Evolutionary conservation across 2,329 filamentous ascomycete genomes (phyloP), one percentile per base, ranked within the genome.

Genomic region (Exophiala viscosa): DNA sequence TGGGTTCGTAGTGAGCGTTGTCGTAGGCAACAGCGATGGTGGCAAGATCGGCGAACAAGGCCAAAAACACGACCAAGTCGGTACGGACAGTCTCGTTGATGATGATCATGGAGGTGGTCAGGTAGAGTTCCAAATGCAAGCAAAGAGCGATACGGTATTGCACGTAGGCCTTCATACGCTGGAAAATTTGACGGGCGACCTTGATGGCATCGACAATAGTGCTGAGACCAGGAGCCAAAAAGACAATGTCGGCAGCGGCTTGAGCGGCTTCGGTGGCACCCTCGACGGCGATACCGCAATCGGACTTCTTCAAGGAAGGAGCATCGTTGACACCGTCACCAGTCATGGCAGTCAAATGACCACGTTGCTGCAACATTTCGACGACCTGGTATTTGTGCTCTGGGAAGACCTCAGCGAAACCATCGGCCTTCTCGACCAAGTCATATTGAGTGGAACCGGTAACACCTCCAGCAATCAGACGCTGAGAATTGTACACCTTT

Each of bases 401-500:
- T 55, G 84, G 84, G 75, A 86, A 87, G 52, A 87, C 84, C 70
- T 87, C 84, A 59, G 84, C 84, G 70, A 87, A 87, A 71, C 84
- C 84, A 65, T 87, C 84, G 52, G 84, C 84, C 63, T 84, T 82
- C 75, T 89, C 86, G 58, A 88, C 85, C 31, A 90, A 81, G 67
- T 89, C 86, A 74, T 88, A 83, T 73, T 88, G 83, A 55, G 84
- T 84, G 59, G 84, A 82, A 62, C 86, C 86, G 54, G 83, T 80
- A 57, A 89, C 80, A 76, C 86, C 86, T 73, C 85, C 85, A 73
- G 87, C 83, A 64, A 88, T 87, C 61, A 90, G 80, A 73, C 84
- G 85, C 67, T 86, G 83, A 55, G 86, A 88, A 76, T 88, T 87
- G 78, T 89, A 89, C 61, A 90, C 86, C 78, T 88, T 88, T 69